phyloP scores from a whole-genome alignment of 306 rosid genomes.

The Malus sieversii region DNA sequence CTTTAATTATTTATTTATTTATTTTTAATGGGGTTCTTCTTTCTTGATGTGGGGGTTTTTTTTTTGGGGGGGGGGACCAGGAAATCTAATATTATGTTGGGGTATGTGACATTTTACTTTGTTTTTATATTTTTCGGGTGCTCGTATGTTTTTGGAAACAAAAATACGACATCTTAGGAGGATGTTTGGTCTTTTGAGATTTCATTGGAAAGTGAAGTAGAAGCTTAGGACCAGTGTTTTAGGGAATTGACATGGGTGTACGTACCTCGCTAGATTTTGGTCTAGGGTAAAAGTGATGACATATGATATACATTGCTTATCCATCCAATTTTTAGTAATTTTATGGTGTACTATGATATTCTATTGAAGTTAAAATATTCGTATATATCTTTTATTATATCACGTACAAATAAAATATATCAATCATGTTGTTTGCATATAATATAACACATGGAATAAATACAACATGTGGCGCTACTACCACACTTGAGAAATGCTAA shows the following conservation, averaged over 20 bases:
- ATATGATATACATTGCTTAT: not conserved
- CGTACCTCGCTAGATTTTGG: not conserved
- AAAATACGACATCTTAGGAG: slow-evolving; percentile 77
- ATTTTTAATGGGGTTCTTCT: not conserved
- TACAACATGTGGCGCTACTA: too few relatives aligned
- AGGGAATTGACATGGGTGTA: not conserved
- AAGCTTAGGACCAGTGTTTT: not conserved
- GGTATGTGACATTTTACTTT: slow-evolving; percentile 34
- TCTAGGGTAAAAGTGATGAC: not conserved
- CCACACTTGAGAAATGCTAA: too few relatives aligned
- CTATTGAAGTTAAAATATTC: too few relatives aligned
- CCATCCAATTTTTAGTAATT: too few relatives aligned
- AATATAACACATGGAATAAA: too few relatives aligned
- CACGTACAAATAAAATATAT: too few relatives aligned
- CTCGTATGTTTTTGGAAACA: slow-evolving; percentile 90
- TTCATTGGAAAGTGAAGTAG: slow-evolving; percentile 59
- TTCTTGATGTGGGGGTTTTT: not conserved
- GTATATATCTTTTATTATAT: too few relatives aligned
- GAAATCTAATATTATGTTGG: slow-evolving; percentile 48
- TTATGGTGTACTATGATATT: too few relatives aligned
- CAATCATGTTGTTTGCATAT: too few relatives aligned
- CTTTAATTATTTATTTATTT: not conserved
- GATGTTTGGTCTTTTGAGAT: slow-evolving; percentile 96
- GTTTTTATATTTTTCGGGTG: slow-evolving; percentile 52
- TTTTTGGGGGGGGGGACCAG: slow-evolving; percentile 40